Percentiles rank a stretch among this genome's conserved stretches.
Conservation (phyloP, 257 asterid species). For the Echium plantagineum region DNA sequence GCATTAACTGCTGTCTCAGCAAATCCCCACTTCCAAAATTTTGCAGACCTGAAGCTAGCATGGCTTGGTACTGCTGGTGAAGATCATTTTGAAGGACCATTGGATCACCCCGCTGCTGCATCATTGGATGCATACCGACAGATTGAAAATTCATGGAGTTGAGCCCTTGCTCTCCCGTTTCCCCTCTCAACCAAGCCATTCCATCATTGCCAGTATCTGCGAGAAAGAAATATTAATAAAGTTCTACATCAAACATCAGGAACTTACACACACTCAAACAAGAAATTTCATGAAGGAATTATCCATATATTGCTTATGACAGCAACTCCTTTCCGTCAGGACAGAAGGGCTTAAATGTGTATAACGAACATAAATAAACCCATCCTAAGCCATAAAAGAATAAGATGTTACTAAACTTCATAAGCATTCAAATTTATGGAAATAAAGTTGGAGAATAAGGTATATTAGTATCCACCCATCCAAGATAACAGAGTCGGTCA, state of each 20-base stretch:
- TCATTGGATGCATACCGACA: slow-evolving; percentile 66
- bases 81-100: slow-evolving; percentile 50
- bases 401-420: too few relatives aligned
- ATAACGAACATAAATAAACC: too few relatives aligned
- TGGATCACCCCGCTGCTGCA: slow-evolving; percentile 80
- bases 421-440: too few relatives aligned
- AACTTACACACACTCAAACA: too few relatives aligned
- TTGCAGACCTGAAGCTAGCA: slow-evolving; percentile 59
- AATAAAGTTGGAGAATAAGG: too few relatives aligned
- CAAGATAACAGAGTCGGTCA: too few relatives aligned
- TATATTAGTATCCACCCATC: too few relatives aligned
- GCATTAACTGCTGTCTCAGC: slow-evolving; percentile 55
- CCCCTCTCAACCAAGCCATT: slow-evolving; percentile 81
- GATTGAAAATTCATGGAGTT: slow-evolving; percentile 58
- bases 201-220: slow-evolving; percentile 63
- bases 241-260: neutral
- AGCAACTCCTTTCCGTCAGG: too few relatives aligned
- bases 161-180: slow-evolving; percentile 61
- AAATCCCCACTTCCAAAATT: slow-evolving; percentile 50
- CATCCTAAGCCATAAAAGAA: too few relatives aligned
- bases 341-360: too few relatives aligned
- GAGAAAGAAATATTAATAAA: slow-evolving; percentile 5
- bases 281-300: too few relatives aligned
- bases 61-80: slow-evolving; percentile 75
- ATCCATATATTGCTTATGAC: too few relatives aligned